A percentile compares a stretch with the other conserved stretches of the same genome.
phyloP scores from a whole-genome alignment of 2,329 filamentous ascomycete species.

The Diaporthe nobilis region DNA sequence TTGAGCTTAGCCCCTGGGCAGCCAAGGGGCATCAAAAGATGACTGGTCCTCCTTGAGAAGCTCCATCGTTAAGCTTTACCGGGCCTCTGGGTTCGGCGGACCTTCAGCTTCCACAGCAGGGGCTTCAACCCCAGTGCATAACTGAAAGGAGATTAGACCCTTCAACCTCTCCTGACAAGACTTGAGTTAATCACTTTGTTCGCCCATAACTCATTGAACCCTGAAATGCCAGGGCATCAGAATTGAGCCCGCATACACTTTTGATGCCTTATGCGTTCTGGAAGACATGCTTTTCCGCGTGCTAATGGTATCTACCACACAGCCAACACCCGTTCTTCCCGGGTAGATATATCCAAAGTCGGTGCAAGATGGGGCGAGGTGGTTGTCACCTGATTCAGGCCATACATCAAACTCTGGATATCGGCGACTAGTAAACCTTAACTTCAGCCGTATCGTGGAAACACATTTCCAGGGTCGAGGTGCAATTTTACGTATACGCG shows the following conservation, averaged over 20 bases:
- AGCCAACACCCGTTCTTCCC: background rate
- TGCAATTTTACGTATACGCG: background rate
- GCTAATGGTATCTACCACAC: background rate
- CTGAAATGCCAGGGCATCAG: background rate
- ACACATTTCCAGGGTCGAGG: background rate
- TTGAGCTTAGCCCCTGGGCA: slow-evolving; percentile 8
- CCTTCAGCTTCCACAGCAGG: background rate
- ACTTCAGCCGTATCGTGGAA: background rate
- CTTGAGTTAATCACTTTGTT: background rate
- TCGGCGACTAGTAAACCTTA: slow-evolving; percentile 19
- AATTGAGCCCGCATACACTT: too few relatives aligned
- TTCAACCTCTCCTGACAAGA: background rate
- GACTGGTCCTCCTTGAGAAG: background rate
- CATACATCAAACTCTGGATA: background rate
- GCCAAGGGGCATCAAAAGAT: background rate
- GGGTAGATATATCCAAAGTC: background rate
- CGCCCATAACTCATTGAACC: background rate
- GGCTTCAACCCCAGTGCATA: background rate
- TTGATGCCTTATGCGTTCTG: background rate
- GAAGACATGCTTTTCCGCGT: background rate
- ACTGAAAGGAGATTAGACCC: slow-evolving; percentile 9
- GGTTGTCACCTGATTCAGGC: background rate
- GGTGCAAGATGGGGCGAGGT: background rate
- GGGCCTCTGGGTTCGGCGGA: slow-evolving; percentile 1
- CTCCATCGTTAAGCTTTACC: slow-evolving; percentile 8